Base-by-base conservation (phyloP, 2,329 filamentous ascomycete genomes). In the Ilyonectria sp. region DNA sequence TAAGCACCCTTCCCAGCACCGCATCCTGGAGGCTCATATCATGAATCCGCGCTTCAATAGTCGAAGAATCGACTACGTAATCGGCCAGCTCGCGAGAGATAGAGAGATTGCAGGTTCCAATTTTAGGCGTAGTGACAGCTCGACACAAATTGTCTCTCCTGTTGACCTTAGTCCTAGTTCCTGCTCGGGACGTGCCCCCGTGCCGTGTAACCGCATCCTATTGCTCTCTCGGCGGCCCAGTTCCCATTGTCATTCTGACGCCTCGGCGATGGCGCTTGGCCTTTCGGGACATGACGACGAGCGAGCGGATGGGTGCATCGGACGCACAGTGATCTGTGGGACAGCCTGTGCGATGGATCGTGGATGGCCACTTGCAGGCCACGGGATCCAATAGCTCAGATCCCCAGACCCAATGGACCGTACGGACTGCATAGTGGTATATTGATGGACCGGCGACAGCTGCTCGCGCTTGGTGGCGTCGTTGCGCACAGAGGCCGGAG, bases 241-340 rank as follows among this genome's bases (percentile, higher is more conserved):
- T 23, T 56, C 23, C 35, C 35, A 44, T 57, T 50, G 57, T 50
- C 35, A 57, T 21, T 23, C 15, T 46, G 44, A 65, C 57, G 47
- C 47, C 62, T 64, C 52, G 40, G 58, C 50, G 61, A 60, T 37
- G 47, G 53, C 37, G 43, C 21, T 44, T 44, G 35, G 21, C 13
- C 53, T 37, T 37, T 40, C 49, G 50, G 19, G 43, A 65, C 58
- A 58, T 23, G 46, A 61, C 55, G 59, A 47, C 46, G 53, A 57
- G 23, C 15, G 37, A 37, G 44, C 53, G 67, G 53, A 70, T 61
- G 67, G 63, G 65, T 49, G 53, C 63, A 67, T 68, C 57, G 46
- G 61, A 55, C 64, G 56, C 60, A 26, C 56, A 64, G 62, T 61
- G 60, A 68, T 71, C 57, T 70, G 74, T 71, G 71, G 65, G 64